Base-by-base conservation (phyloP, 768 basidiomycete genomes). In the Exsudoporus frostii region DNA sequence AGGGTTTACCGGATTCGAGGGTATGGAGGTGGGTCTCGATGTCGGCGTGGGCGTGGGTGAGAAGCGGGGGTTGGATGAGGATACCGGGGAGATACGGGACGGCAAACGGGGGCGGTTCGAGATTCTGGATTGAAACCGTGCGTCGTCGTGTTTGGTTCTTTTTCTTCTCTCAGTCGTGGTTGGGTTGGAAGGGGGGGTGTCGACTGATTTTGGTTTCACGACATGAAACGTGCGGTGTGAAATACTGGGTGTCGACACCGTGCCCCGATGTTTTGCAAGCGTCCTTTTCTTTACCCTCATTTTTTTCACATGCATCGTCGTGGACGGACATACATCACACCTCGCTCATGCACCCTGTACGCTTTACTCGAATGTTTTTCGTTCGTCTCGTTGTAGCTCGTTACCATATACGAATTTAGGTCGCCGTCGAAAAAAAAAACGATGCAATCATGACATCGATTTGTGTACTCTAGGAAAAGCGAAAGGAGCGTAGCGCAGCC, bases 51-150 rank as follows among this genome's bases (percentile, higher is more conserved):
- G 49, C 7, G 59, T 65, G 55, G 70, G 57, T 2, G 72, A 73
- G 57, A 77, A 78, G 58, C 64, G 76, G 17, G 52, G 56, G 1
- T 60, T 73, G 54, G 76, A 74, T n/a, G 66, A 66, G 10, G 69
- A 68, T 20, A 74, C 73, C 37, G 76, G 71, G 13, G 60, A 51
- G 41, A 66, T 67, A 20, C 70, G 81, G 45, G 74, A 76, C 13
- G 75, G 72, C 22, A 86, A 86, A 67, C 74, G 81, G 51, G 79
- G 82, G 55, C 72, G 84, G 52, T 85, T 86, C 51, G 83, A 85
- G 59, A 68, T 82, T 24, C 59, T 85, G 48, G 83, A 85, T 61
- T 85, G 65, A 76, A n/a, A 38, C 38, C 17, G 36, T 41, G 14
- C 45, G 50, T 32, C 24, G 41, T 42, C 36, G 24, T 5, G 14